Percentiles rank a stretch among this genome's conserved stretches.
These are phyloP conservation scores for Thoreauomyces humboldtii DNA, from an alignment of 192 early-diverging fungal genomes.

Conservation along the genomic window DNA sequence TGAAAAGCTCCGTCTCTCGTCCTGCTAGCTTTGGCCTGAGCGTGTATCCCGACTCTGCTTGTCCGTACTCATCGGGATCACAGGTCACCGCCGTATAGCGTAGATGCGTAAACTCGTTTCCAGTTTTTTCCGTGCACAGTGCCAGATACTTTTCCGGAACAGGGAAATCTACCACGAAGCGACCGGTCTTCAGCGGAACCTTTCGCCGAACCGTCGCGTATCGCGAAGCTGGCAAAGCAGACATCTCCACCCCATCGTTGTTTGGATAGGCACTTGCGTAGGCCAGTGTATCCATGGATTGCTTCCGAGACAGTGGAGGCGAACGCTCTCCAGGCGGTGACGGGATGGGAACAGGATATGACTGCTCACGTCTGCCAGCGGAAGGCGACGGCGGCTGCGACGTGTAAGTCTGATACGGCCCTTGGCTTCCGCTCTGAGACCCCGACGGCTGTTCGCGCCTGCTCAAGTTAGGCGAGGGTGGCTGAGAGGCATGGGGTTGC, in stretches of 20 bases:
- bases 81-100: constrained; percentile 88
- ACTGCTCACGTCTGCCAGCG: neutral
- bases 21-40: constrained; percentile 62
- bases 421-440: neutral
- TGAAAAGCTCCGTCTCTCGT: constrained; percentile 79
- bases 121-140: constrained; percentile 19
- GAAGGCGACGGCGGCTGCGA: constrained; percentile 13
- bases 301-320: neutral
- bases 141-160: constrained; percentile 36
- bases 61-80: constrained; percentile 73
- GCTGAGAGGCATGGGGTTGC: too few relatives aligned
- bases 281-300: constrained; percentile 5
- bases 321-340: neutral
- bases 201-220: constrained; percentile 15
- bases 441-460: neutral
- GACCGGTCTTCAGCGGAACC: constrained; percentile 37
- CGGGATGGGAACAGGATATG: neutral
- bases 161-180: constrained; percentile 47
- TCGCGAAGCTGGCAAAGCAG: neutral
- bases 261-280: too few relatives aligned
- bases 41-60: constrained; percentile 57
- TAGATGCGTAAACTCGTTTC: constrained; percentile 40
- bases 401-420: too few relatives aligned
- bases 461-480: neutral
- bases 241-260: neutral